Conservation (phyloP, 148 eudicot genomes). For the Limonium bicolor region DNA sequence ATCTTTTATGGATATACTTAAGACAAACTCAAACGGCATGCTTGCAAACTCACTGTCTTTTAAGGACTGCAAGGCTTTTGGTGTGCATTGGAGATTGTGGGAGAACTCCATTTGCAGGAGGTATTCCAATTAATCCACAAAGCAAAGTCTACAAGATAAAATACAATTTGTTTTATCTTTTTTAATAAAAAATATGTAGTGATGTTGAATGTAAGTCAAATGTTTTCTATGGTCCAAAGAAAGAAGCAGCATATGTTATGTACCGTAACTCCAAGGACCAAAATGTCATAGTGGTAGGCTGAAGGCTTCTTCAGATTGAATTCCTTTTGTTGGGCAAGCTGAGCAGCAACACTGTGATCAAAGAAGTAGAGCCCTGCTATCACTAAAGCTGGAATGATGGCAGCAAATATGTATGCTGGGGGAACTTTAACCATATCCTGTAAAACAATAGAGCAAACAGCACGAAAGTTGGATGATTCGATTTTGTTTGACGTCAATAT, state of each 20-base stretch:
- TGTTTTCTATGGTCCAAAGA: no score
- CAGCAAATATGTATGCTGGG: conserved; percentile 39
- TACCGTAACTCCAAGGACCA: conserved; percentile 82
- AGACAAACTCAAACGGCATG: no score
- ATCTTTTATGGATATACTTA: no score
- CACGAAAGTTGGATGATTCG: no score
- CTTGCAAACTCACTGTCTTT: conserved; percentile 51
- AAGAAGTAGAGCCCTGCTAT: conserved; percentile 91
- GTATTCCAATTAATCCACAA: conserved; percentile 74
- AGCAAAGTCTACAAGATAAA: conserved; percentile 33
- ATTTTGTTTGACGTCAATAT: no score
- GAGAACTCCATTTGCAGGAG: conserved; percentile 74
- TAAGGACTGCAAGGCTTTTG: conserved; percentile 63
- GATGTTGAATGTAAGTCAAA: no score
- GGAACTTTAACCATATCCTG: conserved; percentile 87
- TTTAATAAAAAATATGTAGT: no score
- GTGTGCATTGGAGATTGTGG: conserved; percentile 93
- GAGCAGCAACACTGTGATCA: conserved; percentile 93
- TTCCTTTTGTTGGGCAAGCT: conserved; percentile 88
- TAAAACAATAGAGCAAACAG: conserved; percentile 1
- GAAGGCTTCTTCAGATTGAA: conserved; percentile 83
- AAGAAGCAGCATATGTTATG: neutral
- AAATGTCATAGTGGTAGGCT: conserved; percentile 70
- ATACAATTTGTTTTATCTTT: no score
- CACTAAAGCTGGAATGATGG: conserved; percentile 80